A percentile compares a stretch with the other conserved stretches of the same genome.
Evolutionary conservation across 2,329 filamentous ascomycete species (phyloP).

Genomic region (Pseudogymnoascus sp.): DNA sequence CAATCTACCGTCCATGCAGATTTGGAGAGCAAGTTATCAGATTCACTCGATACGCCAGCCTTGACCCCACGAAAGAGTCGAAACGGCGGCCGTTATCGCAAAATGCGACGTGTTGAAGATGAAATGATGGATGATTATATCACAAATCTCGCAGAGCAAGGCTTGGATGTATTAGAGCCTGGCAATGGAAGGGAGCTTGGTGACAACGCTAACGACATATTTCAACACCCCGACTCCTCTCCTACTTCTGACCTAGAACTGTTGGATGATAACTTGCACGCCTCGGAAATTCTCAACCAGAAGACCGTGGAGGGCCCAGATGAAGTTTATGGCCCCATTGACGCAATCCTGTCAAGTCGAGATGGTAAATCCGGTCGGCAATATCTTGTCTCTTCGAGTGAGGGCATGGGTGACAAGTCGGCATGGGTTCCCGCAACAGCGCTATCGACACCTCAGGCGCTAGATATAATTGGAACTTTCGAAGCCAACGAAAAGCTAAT

Average conservation of each 20-base stretch:
- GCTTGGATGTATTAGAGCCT: neutral
- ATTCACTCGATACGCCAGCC: neutral
- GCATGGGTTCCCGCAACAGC: constrained; percentile 38
- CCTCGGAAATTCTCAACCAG: constrained; percentile 15
- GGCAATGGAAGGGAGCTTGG: constrained; percentile 11
- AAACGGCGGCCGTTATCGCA: neutral
- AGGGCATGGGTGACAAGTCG: constrained; percentile 38
- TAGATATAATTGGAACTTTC: constrained; percentile 28
- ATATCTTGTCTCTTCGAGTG: constrained; percentile 44
- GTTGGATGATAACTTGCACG: neutral
- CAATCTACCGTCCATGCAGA: neutral
- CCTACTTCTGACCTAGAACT: neutral
- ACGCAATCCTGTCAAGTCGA: constrained; percentile 38
- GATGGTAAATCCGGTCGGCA: constrained; percentile 37
- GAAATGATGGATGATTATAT: constrained; percentile 8
- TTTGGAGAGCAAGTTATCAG: neutral
- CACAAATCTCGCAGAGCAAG: constrained; percentile 3
- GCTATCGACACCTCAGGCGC: constrained; percentile 27
- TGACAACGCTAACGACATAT: constrained; percentile 11
- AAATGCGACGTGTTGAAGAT: neutral
- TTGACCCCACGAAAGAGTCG: neutral
- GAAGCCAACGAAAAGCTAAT: constrained; percentile 29
- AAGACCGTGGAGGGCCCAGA: constrained; percentile 40
- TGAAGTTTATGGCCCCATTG: constrained; percentile 29
- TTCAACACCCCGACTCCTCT: constrained; percentile 10